phyloP scores from a whole-genome alignment of 2,329 filamentous ascomycete genomes.

The Parascedosporium putredinis region DNA sequence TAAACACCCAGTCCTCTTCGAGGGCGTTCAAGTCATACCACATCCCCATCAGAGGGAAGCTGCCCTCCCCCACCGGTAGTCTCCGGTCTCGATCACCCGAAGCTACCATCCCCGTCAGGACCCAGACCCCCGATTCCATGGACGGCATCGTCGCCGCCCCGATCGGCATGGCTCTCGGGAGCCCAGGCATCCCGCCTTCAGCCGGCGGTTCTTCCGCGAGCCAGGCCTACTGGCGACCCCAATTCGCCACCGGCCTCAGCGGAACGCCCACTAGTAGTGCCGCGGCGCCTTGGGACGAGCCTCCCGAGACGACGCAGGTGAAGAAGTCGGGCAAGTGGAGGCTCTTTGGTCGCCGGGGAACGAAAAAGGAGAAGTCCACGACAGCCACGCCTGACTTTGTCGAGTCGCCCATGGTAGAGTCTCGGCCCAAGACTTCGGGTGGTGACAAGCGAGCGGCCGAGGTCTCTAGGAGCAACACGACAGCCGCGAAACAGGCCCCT shows the following conservation, averaged over 20 bases:
- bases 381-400: constrained; percentile 1
- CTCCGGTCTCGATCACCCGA: constrained; percentile 23
- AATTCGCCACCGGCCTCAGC: background rate
- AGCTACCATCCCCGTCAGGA: constrained; percentile 24
- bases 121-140: constrained; percentile 32
- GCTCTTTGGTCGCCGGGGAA: constrained; percentile 10
- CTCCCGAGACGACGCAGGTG: background rate
- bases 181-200: constrained; percentile 32
- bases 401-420: background rate
- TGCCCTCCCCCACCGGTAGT: constrained; percentile 32
- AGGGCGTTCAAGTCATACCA: constrained; percentile 28
- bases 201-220: background rate
- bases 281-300: constrained; percentile 4
- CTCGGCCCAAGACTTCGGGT: constrained; percentile 3
- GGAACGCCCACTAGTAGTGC: background rate
- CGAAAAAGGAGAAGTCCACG: background rate
- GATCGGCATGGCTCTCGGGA: constrained; percentile 68
- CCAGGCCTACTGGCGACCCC: constrained; percentile 5
- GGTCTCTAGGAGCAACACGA: constrained; percentile 25
- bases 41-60: constrained; percentile 28
- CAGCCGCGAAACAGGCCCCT: constrained; percentile 21
- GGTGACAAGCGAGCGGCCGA: background rate
- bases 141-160: constrained; percentile 18
- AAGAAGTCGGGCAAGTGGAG: constrained; percentile 11
- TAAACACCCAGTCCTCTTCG: constrained; percentile 18